Evolutionary conservation across 83 land plant genomes (phyloP).

Genomic region (Thuja plicata): DNA sequence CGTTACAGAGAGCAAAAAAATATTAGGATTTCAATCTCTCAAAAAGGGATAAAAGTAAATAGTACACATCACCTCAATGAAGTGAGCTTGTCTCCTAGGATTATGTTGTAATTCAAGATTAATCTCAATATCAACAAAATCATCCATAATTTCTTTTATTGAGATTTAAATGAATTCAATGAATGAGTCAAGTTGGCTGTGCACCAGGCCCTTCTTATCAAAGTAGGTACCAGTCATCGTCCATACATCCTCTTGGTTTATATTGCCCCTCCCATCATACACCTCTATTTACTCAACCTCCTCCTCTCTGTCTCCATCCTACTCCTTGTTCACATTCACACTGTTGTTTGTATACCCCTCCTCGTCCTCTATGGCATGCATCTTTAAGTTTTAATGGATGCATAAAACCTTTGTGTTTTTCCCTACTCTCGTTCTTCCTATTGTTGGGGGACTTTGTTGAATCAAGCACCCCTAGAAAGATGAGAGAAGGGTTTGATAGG

Average conservation of each 20-base stretch:
- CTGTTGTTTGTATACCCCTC: too few relatives aligned
- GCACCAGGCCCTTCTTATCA: slow-evolving; percentile 94
- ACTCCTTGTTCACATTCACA: too few relatives aligned
- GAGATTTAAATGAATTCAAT: slow-evolving; percentile 99
- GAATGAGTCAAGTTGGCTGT: slow-evolving; percentile 97
- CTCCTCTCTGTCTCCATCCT: too few relatives aligned
- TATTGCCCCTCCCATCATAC: slow-evolving; percentile 82
- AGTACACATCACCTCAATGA: slow-evolving; percentile 55
- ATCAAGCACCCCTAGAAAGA: too few relatives aligned
- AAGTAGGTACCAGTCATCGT: slow-evolving; percentile 97
- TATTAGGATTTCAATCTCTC: neutral
- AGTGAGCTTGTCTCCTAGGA: slow-evolving; percentile 87
- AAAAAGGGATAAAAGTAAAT: neutral
- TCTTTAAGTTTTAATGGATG: too few relatives aligned
- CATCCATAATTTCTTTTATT: slow-evolving; percentile 98
- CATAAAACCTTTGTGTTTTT: too few relatives aligned
- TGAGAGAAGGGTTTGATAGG: too few relatives aligned
- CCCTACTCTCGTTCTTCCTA: too few relatives aligned
- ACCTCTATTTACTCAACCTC: neutral
- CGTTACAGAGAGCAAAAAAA: neutral
- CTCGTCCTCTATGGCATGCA: too few relatives aligned
- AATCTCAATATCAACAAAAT: slow-evolving; percentile 91
- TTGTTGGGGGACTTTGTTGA: too few relatives aligned
- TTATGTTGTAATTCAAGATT: slow-evolving; percentile 96
- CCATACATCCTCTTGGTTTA: slow-evolving; percentile 99